phyloP scores from a whole-genome alignment of 2,329 filamentous ascomycete species.

The Penicillium sp. region DNA sequence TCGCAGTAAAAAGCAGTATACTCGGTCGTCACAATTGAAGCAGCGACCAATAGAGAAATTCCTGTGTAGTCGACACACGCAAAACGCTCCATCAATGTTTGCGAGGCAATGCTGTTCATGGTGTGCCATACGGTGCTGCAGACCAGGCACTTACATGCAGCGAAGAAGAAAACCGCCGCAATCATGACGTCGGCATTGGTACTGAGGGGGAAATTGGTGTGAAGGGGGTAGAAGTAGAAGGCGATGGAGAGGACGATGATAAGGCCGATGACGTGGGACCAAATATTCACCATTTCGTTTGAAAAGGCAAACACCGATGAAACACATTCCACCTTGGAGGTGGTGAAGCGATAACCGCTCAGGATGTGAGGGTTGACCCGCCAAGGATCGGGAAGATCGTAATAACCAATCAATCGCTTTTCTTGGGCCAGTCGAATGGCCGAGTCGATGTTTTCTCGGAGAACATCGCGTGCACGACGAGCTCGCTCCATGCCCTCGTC shows the following conservation, averaged over 20 bases:
- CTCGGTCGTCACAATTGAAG: conserved; percentile 95
- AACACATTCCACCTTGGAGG: conserved; percentile 84
- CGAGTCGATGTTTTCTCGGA: conserved; percentile 77
- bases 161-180: conserved; percentile 91
- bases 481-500: conserved; percentile 78
- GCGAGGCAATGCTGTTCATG: conserved; percentile 93
- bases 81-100: conserved; percentile 84
- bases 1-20: conserved; percentile 99
- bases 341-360: conserved; percentile 86
- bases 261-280: conserved; percentile 89
- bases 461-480: conserved; percentile 69
- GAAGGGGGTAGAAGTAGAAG: conserved; percentile 92
- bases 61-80: conserved; percentile 98
- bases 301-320: conserved; percentile 75
- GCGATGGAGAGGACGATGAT: conserved; percentile 79
- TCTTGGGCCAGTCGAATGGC: conserved; percentile 71
- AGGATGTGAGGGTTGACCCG: conserved; percentile 90
- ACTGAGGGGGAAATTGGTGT: conserved; percentile 77
- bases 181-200: conserved; percentile 85
- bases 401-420: conserved; percentile 77
- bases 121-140: conserved; percentile 98
- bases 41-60: conserved; percentile 85
- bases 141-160: conserved; percentile 86
- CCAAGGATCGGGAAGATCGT: conserved; percentile 88
- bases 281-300: conserved; percentile 96